These are phyloP conservation scores for Malus orientalis DNA, from an alignment of 306 rosid species.

Conservation along the genomic window DNA sequence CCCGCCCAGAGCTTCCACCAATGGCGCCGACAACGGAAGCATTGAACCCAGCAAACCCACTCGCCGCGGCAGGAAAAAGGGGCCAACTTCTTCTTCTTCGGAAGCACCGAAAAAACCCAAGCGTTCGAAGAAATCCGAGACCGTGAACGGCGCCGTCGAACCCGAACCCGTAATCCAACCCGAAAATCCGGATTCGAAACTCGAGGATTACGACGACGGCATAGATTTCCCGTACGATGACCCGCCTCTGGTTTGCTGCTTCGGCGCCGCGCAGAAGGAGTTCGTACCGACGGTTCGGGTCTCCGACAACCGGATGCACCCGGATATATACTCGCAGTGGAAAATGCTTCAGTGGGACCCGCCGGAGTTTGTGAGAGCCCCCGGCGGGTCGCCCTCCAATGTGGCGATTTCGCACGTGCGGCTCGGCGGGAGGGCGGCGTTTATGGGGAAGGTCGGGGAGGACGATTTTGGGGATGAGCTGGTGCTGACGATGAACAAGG, in stretches of 20 bases:
- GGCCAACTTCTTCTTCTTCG: constrained; percentile 11
- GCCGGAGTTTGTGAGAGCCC: constrained; percentile 82
- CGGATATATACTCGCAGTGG: constrained; percentile 79
- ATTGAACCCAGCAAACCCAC: constrained; percentile 37
- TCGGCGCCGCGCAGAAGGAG: constrained; percentile 77
- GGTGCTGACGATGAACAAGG: constrained; percentile 67
- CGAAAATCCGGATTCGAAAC: constrained; percentile 11
- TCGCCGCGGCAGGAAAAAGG: constrained; percentile 62
- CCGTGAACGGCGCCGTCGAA: constrained; percentile 29
- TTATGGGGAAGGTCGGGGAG: constrained; percentile 75
- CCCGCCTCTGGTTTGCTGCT: constrained; percentile 80
- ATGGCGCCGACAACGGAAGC: constrained; percentile 31
- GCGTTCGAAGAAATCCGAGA: constrained; percentile 24
- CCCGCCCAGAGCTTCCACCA: constrained; percentile 30
- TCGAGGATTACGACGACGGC: constrained; percentile 59
- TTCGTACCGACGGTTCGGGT: constrained; percentile 80
- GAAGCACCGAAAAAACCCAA: constrained; percentile 24
- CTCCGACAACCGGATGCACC: constrained; percentile 65
- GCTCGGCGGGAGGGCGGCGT: constrained; percentile 87
- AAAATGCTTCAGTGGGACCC: constrained; percentile 98
- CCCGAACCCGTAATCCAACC: background rate
- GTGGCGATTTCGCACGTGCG: constrained; percentile 86
- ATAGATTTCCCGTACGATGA: constrained; percentile 53
- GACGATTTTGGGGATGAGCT: constrained; percentile 65
- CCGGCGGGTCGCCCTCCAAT: constrained; percentile 67